Evolutionary conservation across 352 stramenopile species (phyloP).

Genomic region (Pythium plurisporium): DNA sequence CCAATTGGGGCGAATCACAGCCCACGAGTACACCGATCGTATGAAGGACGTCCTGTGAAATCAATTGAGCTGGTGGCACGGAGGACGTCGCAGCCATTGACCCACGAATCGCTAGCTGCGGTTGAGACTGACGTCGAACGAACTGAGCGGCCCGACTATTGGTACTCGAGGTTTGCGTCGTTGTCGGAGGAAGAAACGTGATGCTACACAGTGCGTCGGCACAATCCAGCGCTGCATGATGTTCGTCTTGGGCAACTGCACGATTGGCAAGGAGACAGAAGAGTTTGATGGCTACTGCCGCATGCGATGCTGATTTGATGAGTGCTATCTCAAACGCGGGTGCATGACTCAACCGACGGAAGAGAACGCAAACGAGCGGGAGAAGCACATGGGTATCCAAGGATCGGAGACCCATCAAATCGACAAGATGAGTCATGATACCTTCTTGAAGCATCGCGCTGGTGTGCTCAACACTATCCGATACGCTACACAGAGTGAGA

Average conservation of each 20-base stretch:
- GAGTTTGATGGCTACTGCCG: conserved; percentile 31
- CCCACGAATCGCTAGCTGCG: conserved; percentile 7
- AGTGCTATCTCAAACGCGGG: conserved; percentile 25
- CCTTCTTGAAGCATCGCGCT: conserved; percentile 43
- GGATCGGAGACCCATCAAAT: conserved; percentile 18
- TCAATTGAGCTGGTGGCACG: conserved; percentile 24
- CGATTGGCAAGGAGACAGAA: conserved; percentile 41
- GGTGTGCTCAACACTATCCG: conserved; percentile 34
- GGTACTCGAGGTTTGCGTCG: background rate
- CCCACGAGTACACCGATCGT: conserved; percentile 38
- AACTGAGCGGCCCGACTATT: conserved; percentile 2
- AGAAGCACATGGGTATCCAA: conserved; percentile 32
- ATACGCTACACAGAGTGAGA: conserved; percentile 56
- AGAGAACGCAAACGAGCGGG: conserved; percentile 47
- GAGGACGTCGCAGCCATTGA: conserved; percentile 3
- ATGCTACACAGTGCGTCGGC: conserved; percentile 60
- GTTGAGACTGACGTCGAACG: conserved; percentile 19
- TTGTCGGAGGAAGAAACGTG: conserved; percentile 26
- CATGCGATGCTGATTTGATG: conserved; percentile 1
- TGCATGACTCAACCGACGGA: conserved; percentile 52
- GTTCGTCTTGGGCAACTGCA: conserved; percentile 25
- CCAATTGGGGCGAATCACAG: background rate
- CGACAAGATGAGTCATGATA: conserved; percentile 37
- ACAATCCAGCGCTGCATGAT: conserved; percentile 49
- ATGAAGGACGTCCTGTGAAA: conserved; percentile 29